Conservation (phyloP, 2,329 filamentous ascomycete species). For the Karstenula rhodostoma region DNA sequence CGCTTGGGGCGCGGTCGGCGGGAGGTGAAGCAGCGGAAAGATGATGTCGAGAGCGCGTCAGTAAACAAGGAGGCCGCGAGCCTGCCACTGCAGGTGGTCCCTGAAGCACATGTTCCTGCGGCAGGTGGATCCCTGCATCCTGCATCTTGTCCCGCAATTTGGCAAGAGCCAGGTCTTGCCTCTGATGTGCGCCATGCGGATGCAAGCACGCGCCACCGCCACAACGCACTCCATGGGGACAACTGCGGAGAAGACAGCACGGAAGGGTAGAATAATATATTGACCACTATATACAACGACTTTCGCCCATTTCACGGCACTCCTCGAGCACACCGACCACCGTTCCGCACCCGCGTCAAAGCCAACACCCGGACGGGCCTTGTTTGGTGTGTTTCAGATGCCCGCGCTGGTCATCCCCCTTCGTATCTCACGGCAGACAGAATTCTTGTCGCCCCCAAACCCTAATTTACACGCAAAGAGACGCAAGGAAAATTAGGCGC, state of each 20-base stretch:
- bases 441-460: slow-evolving; percentile 11
- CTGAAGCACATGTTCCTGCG: slow-evolving; percentile 11
- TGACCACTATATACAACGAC: slow-evolving; percentile 11
- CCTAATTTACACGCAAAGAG: slow-evolving; percentile 7
- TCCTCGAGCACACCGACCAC: slow-evolving; percentile 12
- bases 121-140: slow-evolving; percentile 11
- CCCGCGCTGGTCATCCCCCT: slow-evolving; percentile 6
- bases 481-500: not conserved
- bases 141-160: slow-evolving; percentile 10
- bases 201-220: slow-evolving; percentile 2
- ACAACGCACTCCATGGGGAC: not conserved
- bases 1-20: not conserved
- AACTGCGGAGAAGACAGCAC: slow-evolving; percentile 9
- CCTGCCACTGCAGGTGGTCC: not conserved
- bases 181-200: not conserved
- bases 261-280: slow-evolving; percentile 9
- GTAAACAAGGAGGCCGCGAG: slow-evolving; percentile 17
- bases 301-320: not conserved
- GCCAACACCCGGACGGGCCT: slow-evolving; percentile 14
- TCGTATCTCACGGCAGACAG: slow-evolving; percentile 1
- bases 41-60: not conserved
- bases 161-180: not conserved
- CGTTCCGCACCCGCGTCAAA: slow-evolving; percentile 15
- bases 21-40: not conserved
- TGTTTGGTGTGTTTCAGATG: slow-evolving; percentile 22